A percentile compares a stretch with the other conserved stretches of the same genome.
Evolutionary conservation across 1,139 yeast species (phyloP).

Genomic region (Saccharomycopsis phalli): DNA sequence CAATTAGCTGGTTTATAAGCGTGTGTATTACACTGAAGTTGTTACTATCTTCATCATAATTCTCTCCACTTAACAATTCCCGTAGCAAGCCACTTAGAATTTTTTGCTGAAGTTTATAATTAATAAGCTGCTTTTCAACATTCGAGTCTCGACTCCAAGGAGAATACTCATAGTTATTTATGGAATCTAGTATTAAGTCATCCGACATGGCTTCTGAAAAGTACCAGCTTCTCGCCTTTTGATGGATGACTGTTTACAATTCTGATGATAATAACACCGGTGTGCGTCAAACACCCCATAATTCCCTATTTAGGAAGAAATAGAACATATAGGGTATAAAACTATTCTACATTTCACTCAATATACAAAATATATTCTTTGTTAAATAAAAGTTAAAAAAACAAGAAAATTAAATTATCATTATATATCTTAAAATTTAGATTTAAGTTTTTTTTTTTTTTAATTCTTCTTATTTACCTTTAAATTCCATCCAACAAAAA

Average conservation of each 20-base stretch:
- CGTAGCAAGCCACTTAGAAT: conserved; percentile 29
- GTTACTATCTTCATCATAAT: conserved; percentile 7
- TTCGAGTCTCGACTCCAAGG: not conserved
- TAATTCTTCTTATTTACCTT: not conserved
- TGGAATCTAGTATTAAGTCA: conserved; percentile 11
- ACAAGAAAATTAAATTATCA: not conserved
- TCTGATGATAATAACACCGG: too few species aligned
- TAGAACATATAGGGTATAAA: too few species aligned
- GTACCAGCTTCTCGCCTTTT: too few species aligned
- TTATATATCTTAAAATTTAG: not conserved
- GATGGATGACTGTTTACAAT: too few species aligned
- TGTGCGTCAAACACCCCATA: too few species aligned
- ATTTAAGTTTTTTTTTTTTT: not conserved
- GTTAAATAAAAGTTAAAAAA: not conserved
- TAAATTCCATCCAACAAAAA: not conserved
- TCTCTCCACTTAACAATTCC: conserved; percentile 22
- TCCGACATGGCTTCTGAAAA: not conserved
- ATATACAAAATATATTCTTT: not conserved
- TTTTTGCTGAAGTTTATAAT: conserved; percentile 29
- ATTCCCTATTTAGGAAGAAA: too few species aligned
- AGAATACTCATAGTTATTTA: conserved; percentile 7
- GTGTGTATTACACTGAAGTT: conserved; percentile 20
- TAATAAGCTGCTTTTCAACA: conserved; percentile 29
- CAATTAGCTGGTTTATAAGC: conserved; percentile 13
- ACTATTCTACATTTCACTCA: too few species aligned